Evolutionary conservation across 108 stramenopile genomes (phyloP).

Genomic region (Discostella pseudostelligera): DNA sequence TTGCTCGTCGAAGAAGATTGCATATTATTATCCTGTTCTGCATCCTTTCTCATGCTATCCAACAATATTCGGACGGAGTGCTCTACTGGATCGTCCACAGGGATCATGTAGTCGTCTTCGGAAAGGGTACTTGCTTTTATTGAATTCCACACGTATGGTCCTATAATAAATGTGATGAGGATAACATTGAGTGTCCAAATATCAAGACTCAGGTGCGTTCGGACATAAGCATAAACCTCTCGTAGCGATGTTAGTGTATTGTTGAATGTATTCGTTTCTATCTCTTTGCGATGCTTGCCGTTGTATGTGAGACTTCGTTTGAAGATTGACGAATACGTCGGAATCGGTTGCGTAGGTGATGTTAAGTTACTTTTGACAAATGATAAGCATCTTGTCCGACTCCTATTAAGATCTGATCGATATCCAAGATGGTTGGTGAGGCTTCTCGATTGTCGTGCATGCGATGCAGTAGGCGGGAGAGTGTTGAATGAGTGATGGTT

Average conservation of each 20-base stretch:
- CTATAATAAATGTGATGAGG: constrained; percentile 32
- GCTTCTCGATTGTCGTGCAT: not conserved
- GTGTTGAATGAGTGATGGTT: not conserved
- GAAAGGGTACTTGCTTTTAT: constrained; percentile 31
- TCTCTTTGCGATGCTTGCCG: constrained; percentile 3
- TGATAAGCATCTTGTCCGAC: not conserved
- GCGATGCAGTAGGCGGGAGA: not conserved
- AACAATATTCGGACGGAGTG: constrained; percentile 48
- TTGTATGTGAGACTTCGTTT: constrained; percentile 8
- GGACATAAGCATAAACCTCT: constrained; percentile 26
- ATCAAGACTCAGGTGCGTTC: constrained; percentile 36
- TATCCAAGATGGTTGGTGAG: not conserved
- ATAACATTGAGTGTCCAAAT: constrained; percentile 42
- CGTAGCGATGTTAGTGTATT: constrained; percentile 21
- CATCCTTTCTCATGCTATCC: constrained; percentile 19
- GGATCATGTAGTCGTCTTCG: constrained; percentile 43
- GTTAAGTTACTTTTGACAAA: too few relatives aligned
- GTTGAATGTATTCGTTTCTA: constrained; percentile 12
- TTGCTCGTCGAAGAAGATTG: constrained; percentile 6
- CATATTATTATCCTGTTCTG: constrained; percentile 3
- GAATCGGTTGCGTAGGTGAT: too few relatives aligned
- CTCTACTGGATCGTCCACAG: constrained; percentile 47
- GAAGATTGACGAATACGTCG: not conserved
- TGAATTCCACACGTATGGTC: constrained; percentile 32
- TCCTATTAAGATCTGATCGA: not conserved